Base-by-base conservation (phyloP, 164 flowering plant genomes). In the Piper longum region DNA sequence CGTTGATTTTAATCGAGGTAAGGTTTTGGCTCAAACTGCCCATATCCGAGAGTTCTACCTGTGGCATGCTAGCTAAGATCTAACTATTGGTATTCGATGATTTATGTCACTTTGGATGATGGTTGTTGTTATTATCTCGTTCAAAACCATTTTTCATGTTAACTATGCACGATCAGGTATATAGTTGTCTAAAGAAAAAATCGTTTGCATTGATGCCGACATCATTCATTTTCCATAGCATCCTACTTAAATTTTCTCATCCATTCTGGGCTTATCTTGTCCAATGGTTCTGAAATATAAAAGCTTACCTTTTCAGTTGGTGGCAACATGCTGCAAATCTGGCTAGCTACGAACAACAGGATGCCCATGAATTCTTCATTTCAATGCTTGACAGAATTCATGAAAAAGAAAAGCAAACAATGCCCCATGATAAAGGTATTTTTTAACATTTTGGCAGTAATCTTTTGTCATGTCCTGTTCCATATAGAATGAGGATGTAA, bases 311-410 rank as follows among this genome's bases (percentile, higher is more conserved):
- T 59, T 73, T 71, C 80, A 85, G 85, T 70, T 85, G 89, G 89
- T 85, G 89, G 89, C 83, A 80, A 72, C 86, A 85, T 73, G 70
- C 85, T 4, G 69, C 79, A 54, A 78, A 82, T 76, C 75, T 81
- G 45, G 89, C 86, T 54, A 74, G 79, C 69, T 85, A 85, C 11
- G 86, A 80, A 73, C 84, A 81, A 73, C 86, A 82, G 71, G 86
- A 82, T 70, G 85, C 89, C 62, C 89, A 85, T 72, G 89, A 82
- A 72, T 85, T 85, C 72, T 85, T 85, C 77, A 82, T 85, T 61
- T 82, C 89, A 56, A 57, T 85, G 70, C 79, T 85, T 43, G 84
- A 81, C 66, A 73, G 78, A 17, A 81, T 85, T 44, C 89, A 85
- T 76, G 87, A 81, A 73, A 81, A 72, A 51, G 89, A 78, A 64